These are phyloP conservation scores for Citrullus amarus DNA, from an alignment of 306 rosid genomes.

Conservation along the genomic window DNA sequence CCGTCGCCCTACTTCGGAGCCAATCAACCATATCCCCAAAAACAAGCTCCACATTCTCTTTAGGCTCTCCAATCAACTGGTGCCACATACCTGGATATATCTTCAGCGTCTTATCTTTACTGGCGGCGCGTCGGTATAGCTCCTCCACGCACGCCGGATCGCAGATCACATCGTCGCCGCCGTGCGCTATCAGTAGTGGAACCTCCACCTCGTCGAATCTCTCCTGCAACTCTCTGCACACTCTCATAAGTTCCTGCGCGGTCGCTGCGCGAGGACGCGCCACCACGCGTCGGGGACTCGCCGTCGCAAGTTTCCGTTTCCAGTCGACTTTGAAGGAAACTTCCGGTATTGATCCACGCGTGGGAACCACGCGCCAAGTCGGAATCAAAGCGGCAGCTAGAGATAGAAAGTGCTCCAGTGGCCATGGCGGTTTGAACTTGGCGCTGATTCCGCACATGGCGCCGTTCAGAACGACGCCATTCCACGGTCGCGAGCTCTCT, in stretches of 20 bases:
- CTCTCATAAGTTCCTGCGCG: slow-evolving; percentile 66
- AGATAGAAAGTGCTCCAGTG: slow-evolving; percentile 70
- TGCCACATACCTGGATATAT: slow-evolving; percentile 81
- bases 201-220: slow-evolving; percentile 70
- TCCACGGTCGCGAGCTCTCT: slow-evolving; percentile 21
- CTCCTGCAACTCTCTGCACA: slow-evolving; percentile 75
- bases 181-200: slow-evolving; percentile 70
- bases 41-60: slow-evolving; percentile 51
- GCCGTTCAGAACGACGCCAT: slow-evolving; percentile 73
- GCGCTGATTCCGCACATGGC: slow-evolving; percentile 95
- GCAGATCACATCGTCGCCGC: slow-evolving; percentile 62
- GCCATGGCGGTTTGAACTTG: slow-evolving; percentile 97
- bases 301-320: slow-evolving; percentile 72
- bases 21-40: slow-evolving; percentile 66
- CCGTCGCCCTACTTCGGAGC: slow-evolving; percentile 31
- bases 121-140: slow-evolving; percentile 48
- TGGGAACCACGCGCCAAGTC: slow-evolving; percentile 90
- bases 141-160: slow-evolving; percentile 79
- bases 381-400: slow-evolving; percentile 56
- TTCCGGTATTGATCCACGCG: slow-evolving; percentile 69
- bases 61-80: slow-evolving; percentile 59
- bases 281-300: slow-evolving; percentile 51
- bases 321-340: slow-evolving; percentile 76
- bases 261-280: slow-evolving; percentile 84
- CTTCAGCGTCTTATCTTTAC: slow-evolving; percentile 75